Evolutionary conservation across 2,329 filamentous ascomycete genomes (phyloP).

Genomic region (Dendryphion nanum): DNA sequence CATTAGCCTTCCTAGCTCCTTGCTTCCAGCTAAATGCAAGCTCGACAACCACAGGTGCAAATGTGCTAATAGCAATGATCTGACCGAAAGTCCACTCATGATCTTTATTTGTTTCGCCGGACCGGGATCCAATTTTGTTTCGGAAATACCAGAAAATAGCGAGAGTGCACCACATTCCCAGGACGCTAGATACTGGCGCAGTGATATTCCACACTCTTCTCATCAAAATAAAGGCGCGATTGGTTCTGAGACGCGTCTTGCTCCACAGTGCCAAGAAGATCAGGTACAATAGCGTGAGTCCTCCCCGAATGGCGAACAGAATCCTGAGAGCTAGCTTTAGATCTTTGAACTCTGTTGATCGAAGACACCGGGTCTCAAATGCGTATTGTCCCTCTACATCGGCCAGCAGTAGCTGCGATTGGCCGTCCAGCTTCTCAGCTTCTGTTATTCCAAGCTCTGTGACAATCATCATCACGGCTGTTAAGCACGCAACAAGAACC

Average conservation of each 20-base stretch:
- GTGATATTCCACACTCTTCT: constrained; percentile 2
- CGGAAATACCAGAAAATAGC: constrained; percentile 4
- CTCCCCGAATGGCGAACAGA: background rate
- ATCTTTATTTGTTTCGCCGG: constrained; percentile 6
- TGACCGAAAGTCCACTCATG: constrained; percentile 11
- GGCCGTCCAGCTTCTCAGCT: background rate
- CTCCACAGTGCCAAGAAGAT: constrained; percentile 1
- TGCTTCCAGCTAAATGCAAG: constrained; percentile 2
- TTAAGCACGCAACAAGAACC: constrained; percentile 2
- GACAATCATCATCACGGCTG: background rate
- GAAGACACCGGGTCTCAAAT: constrained; percentile 4
- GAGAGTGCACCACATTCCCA: constrained; percentile 7
- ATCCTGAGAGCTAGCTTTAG: constrained; percentile 1
- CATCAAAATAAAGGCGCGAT: too few species aligned
- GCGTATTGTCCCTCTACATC: constrained; percentile 4
- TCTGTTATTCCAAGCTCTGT: background rate
- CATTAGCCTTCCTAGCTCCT: constrained; percentile 5
- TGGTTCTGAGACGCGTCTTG: background rate
- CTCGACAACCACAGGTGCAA: constrained; percentile 8
- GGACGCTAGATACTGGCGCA: background rate
- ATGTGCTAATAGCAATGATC: constrained; percentile 7
- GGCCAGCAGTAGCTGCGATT: background rate
- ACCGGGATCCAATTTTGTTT: background rate
- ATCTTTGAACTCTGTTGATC: background rate
- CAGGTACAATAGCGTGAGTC: background rate